Percentiles rank a stretch among this genome's conserved stretches.
These are phyloP conservation scores for Rhizomucor miehei DNA, from an alignment of 371 early-diverging fungal genomes.

Conservation along the genomic window DNA sequence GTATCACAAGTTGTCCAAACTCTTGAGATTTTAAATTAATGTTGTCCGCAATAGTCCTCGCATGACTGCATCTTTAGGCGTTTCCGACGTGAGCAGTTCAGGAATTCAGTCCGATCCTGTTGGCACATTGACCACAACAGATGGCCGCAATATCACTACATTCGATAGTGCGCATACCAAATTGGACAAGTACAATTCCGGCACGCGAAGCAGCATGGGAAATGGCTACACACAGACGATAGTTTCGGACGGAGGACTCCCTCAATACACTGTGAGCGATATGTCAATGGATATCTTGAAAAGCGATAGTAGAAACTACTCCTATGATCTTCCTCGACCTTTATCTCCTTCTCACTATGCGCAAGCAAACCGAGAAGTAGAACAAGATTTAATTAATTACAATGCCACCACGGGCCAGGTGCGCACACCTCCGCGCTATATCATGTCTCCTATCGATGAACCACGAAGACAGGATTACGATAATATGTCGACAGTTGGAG, in stretches of 20 bases:
- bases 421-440: slow-evolving; percentile 18
- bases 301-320: not conserved
- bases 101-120: slow-evolving; percentile 6
- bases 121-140: not conserved
- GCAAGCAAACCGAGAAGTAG: slow-evolving; percentile 8
- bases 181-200: slow-evolving; percentile 2
- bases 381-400: slow-evolving; percentile 27
- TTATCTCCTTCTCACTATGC: not conserved
- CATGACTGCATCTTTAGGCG: slow-evolving; percentile 13
- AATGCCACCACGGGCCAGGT: slow-evolving; percentile 24
- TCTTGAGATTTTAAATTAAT: not conserved
- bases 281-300: slow-evolving; percentile 15
- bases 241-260: slow-evolving; percentile 3
- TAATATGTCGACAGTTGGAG: not conserved
- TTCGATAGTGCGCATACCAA: slow-evolving; percentile 1
- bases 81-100: slow-evolving; percentile 1
- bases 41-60: slow-evolving; percentile 9
- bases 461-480: slow-evolving; percentile 3
- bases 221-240: not conserved
- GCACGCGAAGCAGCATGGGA: slow-evolving; percentile 1
- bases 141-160: slow-evolving; percentile 7
- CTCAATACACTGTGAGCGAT: slow-evolving; percentile 10
- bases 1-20: not conserved
- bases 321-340: slow-evolving; percentile 2
- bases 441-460: slow-evolving; percentile 6